A percentile compares a stretch with the other conserved stretches of the same genome.
These are phyloP conservation scores for Tetracladium marchalianum DNA, from an alignment of 495 filamentous ascomycete genomes.

Conservation along the genomic window DNA sequence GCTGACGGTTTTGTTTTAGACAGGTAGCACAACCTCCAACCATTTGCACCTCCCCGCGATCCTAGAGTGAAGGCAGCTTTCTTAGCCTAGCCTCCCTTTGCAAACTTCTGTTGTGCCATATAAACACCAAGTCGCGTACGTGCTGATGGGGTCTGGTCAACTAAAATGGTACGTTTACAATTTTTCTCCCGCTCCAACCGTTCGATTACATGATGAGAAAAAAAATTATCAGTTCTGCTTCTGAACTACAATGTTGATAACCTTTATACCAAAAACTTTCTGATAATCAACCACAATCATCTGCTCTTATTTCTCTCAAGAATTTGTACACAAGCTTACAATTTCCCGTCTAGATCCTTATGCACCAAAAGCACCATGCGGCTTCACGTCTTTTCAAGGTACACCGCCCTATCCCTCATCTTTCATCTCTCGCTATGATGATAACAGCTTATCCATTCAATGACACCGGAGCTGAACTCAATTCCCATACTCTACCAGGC, in stretches of 20 bases:
- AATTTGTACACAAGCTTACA: background rate
- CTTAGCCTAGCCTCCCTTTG: no score
- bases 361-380: background rate
- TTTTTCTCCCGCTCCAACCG: background rate
- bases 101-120: no score
- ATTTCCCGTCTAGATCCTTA: background rate
- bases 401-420: slow-evolving; percentile 3
- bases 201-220: slow-evolving; percentile 63
- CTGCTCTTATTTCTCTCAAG: slow-evolving; percentile 15
- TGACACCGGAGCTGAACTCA: slow-evolving; percentile 69
- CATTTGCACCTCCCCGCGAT: background rate
- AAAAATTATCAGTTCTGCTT: slow-evolving; percentile 85
- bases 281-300: slow-evolving; percentile 21
- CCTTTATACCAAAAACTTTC: slow-evolving; percentile 69
- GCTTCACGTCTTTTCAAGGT: slow-evolving; percentile 19
- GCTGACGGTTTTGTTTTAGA: background rate
- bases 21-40: no score
- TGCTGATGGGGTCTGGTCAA: no score
- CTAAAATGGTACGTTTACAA: slow-evolving; percentile 4
- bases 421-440: slow-evolving; percentile 52
- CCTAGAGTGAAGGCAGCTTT: no score
- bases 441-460: slow-evolving; percentile 99
- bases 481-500: slow-evolving; percentile 67
- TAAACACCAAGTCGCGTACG: no score
- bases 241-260: slow-evolving; percentile 75